Evolutionary conservation across 192 early-diverging fungal genomes (phyloP), one percentile per base, ranked within the genome.

Genomic region (Podila verticillata): DNA sequence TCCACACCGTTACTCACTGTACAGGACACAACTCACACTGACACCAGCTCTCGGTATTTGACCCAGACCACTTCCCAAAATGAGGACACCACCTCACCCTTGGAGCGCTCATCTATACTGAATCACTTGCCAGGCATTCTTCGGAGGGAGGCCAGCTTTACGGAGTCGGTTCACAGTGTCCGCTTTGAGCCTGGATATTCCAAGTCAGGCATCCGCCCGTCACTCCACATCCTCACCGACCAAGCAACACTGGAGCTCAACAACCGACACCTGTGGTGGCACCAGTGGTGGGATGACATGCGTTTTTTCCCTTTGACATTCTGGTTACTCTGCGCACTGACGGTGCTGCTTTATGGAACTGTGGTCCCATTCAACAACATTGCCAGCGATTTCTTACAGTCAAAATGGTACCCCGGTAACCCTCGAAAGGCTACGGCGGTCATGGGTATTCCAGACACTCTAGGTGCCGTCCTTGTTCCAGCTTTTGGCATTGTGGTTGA

Each of bases 341-440:
- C 84, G 1, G 83, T 92, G 28, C 26, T 77, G 32, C 65, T 91
- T 2, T 93, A 92, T 60, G 87, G 88, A 34, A 82, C 89, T 0
- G 80, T 87, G 3, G 83, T 89, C 5, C 90, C 91, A 2, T 92
- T 92, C 74, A 90, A 87, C 72, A 89, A 91, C 61, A 84, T 92
- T 80, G 87, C 83, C 66, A 87, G 54, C 71, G 86, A 83, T 78
- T 87, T 93, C 68, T 87, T 91, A 39, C 89, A 90, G 59, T 83
- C 86, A 44, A 92, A 91, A 66, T 92, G 89, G 88, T 91, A 85
- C 57, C 82, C 59, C 4, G 83, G 75, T 5, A 87, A 90, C 54
- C 64, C 86, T 20, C 80, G 85, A 15, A 89, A 68, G 47, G 91
- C 91, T 5, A 87, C 89, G 7, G 83, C 89, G n/a, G 85, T 90